Conservation (phyloP, 2,329 filamentous ascomycete species). For the Chrysosporium keratinophilum region DNA sequence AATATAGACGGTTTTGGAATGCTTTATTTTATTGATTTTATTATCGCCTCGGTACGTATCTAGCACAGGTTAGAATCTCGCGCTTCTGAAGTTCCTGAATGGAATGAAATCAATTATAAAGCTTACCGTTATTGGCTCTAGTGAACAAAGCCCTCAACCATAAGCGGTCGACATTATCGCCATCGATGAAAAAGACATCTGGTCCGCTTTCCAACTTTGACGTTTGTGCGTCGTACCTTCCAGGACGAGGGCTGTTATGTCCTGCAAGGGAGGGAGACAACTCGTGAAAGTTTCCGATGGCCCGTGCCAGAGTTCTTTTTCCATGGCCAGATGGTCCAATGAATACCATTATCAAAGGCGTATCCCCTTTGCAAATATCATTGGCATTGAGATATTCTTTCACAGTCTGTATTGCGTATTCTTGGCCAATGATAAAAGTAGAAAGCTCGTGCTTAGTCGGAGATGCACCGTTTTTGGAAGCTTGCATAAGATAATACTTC, state of each 20-base stretch:
- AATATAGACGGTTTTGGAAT: slow-evolving; percentile 30
- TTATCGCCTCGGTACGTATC: background rate
- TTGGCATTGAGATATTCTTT: slow-evolving; percentile 8
- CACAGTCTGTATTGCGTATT: slow-evolving; percentile 8
- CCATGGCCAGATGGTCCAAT: slow-evolving; percentile 14
- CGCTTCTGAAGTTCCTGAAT: background rate
- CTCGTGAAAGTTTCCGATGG: slow-evolving; percentile 9
- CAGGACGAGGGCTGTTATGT: background rate
- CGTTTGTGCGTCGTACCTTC: background rate
- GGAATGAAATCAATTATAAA: background rate
- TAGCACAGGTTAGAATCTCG: background rate
- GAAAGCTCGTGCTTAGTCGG: slow-evolving; percentile 1
- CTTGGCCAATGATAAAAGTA: slow-evolving; percentile 11
- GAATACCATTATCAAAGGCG: slow-evolving; percentile 14
- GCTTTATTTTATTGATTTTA: background rate
- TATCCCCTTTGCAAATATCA: background rate
- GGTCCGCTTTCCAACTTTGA: background rate
- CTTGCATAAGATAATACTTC: slow-evolving; percentile 10
- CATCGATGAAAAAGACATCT: slow-evolving; percentile 6
- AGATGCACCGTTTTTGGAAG: slow-evolving; percentile 2
- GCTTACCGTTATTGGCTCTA: background rate
- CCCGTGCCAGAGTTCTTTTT: slow-evolving; percentile 12
- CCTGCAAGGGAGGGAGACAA: background rate
- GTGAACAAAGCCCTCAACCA: slow-evolving; percentile 5
- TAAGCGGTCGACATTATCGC: background rate